Evolutionary conservation across 2,329 filamentous ascomycete genomes (phyloP), one percentile per base, ranked within the genome.

Genomic region (Aspergillus uvarum): DNA sequence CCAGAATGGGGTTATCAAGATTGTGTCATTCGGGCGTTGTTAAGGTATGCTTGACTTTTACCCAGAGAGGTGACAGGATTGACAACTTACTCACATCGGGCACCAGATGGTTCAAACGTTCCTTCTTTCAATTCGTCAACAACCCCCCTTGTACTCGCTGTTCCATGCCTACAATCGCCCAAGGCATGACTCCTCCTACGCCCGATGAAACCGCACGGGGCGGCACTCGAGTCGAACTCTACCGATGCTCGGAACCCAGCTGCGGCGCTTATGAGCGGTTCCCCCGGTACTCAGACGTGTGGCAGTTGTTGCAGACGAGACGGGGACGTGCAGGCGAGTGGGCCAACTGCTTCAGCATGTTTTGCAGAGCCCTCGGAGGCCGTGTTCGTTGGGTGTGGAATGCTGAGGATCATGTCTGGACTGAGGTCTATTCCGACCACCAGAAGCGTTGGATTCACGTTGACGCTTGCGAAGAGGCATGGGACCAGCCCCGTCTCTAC

Each of bases 361-460:
- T 99, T 55, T 98, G 94, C 81, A 87, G 94, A 61, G 95, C 95
- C 4, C 87, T 98, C 14, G 94, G 94, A 53, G 91, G 90, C 61
- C 86, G 94, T 62, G 92, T 97, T 24, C 87, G 95, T 70, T 99
- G 95, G 95, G 90, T 99, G 11, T 99, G 95, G 95, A 98, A 98
- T 68, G 89, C 90, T 31, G 95, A 98, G 76, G 95, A 98, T 74
- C 91, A 97, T 72, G 91, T 97, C 26, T 99, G 95, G 95, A 96
- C 93, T 1, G 95, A 98, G 70, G 89, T 98, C 14, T 99, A 96
- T 79, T 97, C 93, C 2, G 91, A 95, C 64, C 92, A 96, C 77
- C 89, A 94, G 72, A 88, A 90, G 75, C 87, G 92, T 73, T 99
- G 95, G 95, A 84, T 98, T n/a, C 94, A 98, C 67, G 92, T 97